These are phyloP conservation scores for Neofusicoccum laricinum DNA, from an alignment of 2,329 filamentous ascomycete genomes.

Conservation along the genomic window DNA sequence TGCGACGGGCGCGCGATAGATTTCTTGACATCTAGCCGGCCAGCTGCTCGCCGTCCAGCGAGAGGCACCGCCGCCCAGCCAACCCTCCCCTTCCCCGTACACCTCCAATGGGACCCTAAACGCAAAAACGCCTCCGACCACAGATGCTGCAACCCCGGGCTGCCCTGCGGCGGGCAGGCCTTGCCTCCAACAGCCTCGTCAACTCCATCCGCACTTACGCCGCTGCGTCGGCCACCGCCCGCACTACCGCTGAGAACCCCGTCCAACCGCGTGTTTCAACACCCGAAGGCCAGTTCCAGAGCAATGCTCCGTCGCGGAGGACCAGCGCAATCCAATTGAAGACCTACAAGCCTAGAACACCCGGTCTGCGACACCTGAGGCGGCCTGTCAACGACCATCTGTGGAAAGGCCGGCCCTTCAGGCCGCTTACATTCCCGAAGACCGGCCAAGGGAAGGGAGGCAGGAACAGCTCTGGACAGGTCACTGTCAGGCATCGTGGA, in stretches of 20 bases:
- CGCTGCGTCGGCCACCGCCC: conserved; percentile 2
- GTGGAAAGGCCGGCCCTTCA: conserved; percentile 85
- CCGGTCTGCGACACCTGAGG: conserved; percentile 86
- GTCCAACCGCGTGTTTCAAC: background rate
- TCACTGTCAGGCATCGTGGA: conserved; percentile 88
- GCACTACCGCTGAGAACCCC: conserved; percentile 1
- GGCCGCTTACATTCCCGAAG: conserved; percentile 83
- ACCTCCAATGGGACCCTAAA: conserved; percentile 8
- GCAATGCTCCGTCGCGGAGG: background rate
- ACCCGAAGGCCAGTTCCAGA: conserved; percentile 1
- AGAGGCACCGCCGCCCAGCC: background rate
- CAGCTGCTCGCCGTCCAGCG: background rate
- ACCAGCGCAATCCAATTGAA: conserved; percentile 54
- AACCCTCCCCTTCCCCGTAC: background rate
- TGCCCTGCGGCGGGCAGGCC: conserved; percentile 52
- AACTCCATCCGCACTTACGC: conserved; percentile 40
- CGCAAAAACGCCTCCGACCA: conserved; percentile 8
- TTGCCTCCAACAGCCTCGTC: conserved; percentile 48
- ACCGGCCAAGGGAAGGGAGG: conserved; percentile 92
- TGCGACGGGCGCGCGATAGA: background rate
- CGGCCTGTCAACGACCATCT: conserved; percentile 94
- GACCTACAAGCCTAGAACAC: conserved; percentile 90
- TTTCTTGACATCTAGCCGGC: conserved; percentile 5
- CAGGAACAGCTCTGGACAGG: conserved; percentile 78
- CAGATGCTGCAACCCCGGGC: conserved; percentile 67